Conservation (phyloP, 2,329 filamentous ascomycete genomes). For the Trichophyton mentagrophytes region DNA sequence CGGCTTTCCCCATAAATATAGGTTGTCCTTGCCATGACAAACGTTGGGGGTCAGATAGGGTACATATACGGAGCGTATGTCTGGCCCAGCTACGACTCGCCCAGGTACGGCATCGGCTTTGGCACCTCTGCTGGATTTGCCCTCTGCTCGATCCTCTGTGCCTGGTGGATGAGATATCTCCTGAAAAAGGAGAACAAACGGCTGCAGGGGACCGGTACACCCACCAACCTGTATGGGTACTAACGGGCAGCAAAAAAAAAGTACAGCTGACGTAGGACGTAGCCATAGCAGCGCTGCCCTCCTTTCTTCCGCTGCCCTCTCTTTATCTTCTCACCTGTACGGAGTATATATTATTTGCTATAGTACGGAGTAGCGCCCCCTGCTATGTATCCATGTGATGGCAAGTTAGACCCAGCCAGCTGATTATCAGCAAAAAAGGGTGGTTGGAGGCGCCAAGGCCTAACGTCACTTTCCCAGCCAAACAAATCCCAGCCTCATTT, state of each 20-base stretch:
- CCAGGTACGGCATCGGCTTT: slow-evolving; percentile 14
- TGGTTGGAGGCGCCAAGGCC: neutral
- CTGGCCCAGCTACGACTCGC: slow-evolving; percentile 19
- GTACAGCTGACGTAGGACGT: too few species aligned
- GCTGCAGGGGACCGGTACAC: slow-evolving; percentile 2
- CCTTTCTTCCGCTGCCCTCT: neutral
- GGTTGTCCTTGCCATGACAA: slow-evolving; percentile 29
- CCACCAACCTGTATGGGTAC: slow-evolving; percentile 14
- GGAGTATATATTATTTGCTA: neutral
- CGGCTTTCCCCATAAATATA: neutral
- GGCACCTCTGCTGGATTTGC: slow-evolving; percentile 13
- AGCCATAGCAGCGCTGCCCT: neutral
- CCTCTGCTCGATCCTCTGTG: slow-evolving; percentile 13
- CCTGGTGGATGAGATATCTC: slow-evolving; percentile 14
- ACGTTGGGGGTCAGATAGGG: slow-evolving; percentile 28
- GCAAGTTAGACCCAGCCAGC: neutral
- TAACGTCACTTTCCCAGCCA: neutral
- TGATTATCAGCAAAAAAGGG: neutral
- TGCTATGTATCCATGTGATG: neutral
- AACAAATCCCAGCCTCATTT: neutral
- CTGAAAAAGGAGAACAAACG: slow-evolving; percentile 12
- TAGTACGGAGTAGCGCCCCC: neutral
- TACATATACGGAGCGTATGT: slow-evolving; percentile 32
- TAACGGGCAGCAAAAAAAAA: neutral
- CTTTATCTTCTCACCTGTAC: neutral